Percentiles rank a stretch among this genome's conserved stretches.
These are phyloP conservation scores for Amaranthus hypochondriacus DNA, from an alignment of 148 eudicot species.

Conservation along the genomic window DNA sequence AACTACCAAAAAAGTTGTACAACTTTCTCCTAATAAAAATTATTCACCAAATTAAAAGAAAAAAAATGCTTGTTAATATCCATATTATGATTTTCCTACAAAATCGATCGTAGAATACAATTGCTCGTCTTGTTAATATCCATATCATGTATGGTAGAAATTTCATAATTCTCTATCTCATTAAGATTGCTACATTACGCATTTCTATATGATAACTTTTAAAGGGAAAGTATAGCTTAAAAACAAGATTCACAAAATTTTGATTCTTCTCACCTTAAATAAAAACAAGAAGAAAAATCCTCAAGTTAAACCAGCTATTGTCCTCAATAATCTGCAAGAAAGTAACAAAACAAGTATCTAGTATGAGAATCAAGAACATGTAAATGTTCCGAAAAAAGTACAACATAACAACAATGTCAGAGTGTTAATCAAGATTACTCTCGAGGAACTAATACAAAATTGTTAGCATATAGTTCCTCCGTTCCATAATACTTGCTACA, in stretches of 20 bases:
- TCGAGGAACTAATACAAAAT: too few relatives aligned
- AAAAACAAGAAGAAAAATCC: slow-evolving; percentile 6
- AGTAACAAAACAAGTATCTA: slow-evolving; percentile 12
- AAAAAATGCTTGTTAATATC: background rate
- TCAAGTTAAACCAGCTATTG: slow-evolving; percentile 24
- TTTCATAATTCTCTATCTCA: too few relatives aligned
- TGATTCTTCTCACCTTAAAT: slow-evolving; percentile 32
- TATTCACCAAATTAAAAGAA: slow-evolving; percentile 17
- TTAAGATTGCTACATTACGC: too few relatives aligned
- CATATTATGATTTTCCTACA: too few relatives aligned
- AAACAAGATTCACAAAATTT: slow-evolving; percentile 21
- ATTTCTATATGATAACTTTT: too few relatives aligned
- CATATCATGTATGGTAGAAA: too few relatives aligned
- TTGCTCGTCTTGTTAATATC: too few relatives aligned
- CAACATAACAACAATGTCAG: background rate
- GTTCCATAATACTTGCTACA: too few relatives aligned
- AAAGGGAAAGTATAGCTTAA: background rate
- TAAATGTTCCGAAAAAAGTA: background rate
- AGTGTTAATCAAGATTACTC: too few relatives aligned
- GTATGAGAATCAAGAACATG: slow-evolving; percentile 8
- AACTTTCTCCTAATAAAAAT: slow-evolving; percentile 11
- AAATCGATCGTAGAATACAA: too few relatives aligned
- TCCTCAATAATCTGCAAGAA: slow-evolving; percentile 66
- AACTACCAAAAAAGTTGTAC: slow-evolving; percentile 18
- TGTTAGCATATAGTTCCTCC: too few relatives aligned